These are phyloP conservation scores for Metschnikowia lachancei DNA, from an alignment of 805 yeast species.

Conservation along the genomic window DNA sequence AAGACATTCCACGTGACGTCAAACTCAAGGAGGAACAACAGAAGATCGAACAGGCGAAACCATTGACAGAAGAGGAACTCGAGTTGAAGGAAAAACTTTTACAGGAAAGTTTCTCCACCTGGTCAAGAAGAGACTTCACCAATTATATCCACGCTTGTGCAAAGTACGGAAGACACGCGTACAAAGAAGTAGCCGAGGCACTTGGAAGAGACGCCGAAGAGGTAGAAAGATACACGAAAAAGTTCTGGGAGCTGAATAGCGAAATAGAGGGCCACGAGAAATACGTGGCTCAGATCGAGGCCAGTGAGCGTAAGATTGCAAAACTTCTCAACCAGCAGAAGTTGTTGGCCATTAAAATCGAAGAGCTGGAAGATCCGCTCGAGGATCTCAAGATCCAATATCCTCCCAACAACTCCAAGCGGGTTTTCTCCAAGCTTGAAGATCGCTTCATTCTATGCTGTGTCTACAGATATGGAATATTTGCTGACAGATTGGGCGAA, in stretches of 20 bases:
- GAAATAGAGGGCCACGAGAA: constrained; percentile 71
- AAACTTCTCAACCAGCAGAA: constrained; percentile 54
- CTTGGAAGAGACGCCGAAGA: constrained; percentile 60
- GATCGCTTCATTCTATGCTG: constrained; percentile 64
- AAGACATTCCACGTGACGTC: constrained; percentile 35
- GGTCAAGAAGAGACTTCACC: constrained; percentile 76
- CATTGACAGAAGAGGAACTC: constrained; percentile 63
- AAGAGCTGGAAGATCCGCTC: constrained; percentile 54
- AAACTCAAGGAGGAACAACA: constrained; percentile 48
- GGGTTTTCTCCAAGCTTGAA: constrained; percentile 66
- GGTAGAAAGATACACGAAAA: constrained; percentile 54
- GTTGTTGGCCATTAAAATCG: constrained; percentile 52
- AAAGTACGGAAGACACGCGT: constrained; percentile 57
- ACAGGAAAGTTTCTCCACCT: constrained; percentile 57
- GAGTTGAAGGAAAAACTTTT: constrained; percentile 50
- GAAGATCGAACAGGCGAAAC: constrained; percentile 52
- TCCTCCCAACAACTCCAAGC: constrained; percentile 80
- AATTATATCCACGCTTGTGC: constrained; percentile 69
- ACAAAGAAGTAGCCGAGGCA: constrained; percentile 49
- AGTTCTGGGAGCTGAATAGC: constrained; percentile 60
- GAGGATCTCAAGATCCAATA: constrained; percentile 64
- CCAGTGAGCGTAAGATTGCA: constrained; percentile 66
- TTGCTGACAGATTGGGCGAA: constrained; percentile 58
- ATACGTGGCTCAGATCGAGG: constrained; percentile 66
- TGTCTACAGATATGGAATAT: constrained; percentile 64